Evolutionary conservation across 2,329 filamentous ascomycete genomes (phyloP).

Genomic region (Verticillium tricorpus): DNA sequence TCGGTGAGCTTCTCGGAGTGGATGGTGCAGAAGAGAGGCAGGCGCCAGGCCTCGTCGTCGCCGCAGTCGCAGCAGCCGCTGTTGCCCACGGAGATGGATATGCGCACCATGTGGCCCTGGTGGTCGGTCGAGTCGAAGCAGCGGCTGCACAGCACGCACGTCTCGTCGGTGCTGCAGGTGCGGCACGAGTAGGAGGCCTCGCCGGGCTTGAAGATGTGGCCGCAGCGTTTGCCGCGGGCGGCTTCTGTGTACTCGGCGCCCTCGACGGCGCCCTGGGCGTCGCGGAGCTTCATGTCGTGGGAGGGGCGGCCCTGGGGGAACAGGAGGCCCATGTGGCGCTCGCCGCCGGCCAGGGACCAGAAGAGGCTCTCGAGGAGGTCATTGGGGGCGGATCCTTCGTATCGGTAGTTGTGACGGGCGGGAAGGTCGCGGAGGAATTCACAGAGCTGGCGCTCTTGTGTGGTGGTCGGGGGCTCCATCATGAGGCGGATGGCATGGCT

Average conservation of each 20-base stretch:
- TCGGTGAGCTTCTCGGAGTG: slow-evolving; percentile 63
- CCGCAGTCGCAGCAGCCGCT: slow-evolving; percentile 97
- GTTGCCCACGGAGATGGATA: slow-evolving; percentile 83
- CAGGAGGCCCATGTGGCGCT: slow-evolving; percentile 71
- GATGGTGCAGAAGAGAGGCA: slow-evolving; percentile 86
- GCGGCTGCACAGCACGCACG: slow-evolving; percentile 87
- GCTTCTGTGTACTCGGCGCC: slow-evolving; percentile 92
- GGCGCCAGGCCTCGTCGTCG: slow-evolving; percentile 89
- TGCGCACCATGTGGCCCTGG: slow-evolving; percentile 84
- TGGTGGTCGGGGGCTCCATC: slow-evolving; percentile 54
- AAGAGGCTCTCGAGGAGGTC: slow-evolving; percentile 79
- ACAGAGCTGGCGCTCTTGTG: slow-evolving; percentile 77
- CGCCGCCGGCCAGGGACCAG: slow-evolving; percentile 74
- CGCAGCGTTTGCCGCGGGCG: slow-evolving; percentile 88
- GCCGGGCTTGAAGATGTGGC: slow-evolving; percentile 92
- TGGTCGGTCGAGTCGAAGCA: slow-evolving; percentile 97
- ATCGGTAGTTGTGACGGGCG: slow-evolving; percentile 67
- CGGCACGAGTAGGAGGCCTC: slow-evolving; percentile 94
- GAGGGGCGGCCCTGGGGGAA: slow-evolving; percentile 72
- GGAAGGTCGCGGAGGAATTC: slow-evolving; percentile 78
- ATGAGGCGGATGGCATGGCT: slow-evolving; percentile 8
- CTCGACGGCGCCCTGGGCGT: slow-evolving; percentile 87
- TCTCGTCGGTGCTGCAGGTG: slow-evolving; percentile 91
- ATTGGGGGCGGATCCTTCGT: slow-evolving; percentile 63
- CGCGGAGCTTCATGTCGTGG: slow-evolving; percentile 69